Evolutionary conservation across 192 early-diverging fungal genomes (phyloP), one percentile per base, ranked within the genome.

Genomic region (Coemansia sp.): DNA sequence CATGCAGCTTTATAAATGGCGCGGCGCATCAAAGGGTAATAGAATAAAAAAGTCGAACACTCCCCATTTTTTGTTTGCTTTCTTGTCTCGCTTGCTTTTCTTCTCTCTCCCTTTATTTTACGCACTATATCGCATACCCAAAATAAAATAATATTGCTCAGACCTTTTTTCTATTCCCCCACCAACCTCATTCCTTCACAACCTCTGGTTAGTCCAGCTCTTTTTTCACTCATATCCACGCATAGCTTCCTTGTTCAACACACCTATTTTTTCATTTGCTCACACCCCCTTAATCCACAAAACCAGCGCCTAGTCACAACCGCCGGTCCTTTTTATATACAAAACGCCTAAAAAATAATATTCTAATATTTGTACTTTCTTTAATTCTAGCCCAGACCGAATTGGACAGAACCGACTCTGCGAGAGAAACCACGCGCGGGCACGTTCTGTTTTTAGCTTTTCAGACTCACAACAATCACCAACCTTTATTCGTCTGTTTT

Each of bases 41-140:
- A 34, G 30, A 22, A 52, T 9, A 52, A 52, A 37, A 37, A 52
- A 37, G 9, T 18, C 10, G 9, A n/a, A 48, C 25, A 1, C 50
- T 9, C 50, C 55, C 40, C 24, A 46, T 22, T 58, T 58, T 58
- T 58, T 46, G 7, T 58, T 39, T 56, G n/a, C 23, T 56, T 56
- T 56, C 18, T 30, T 58, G 23, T 46, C 17, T n/a, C 25, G 23
- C 5, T 45, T 48, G 10, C 38, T 34, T 57, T 24, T 46, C 33
- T 24, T 37, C 27, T 37, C 38, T 56, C 18, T 14, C 25, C 13
- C 44, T 58, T 34, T 13, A 12, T 46, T 46, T 47, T n/a, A 43
- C 15, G 13, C n/a, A 14, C 25, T 21, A 25, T 37, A 37, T 54
- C 25, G 4, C 27, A 30, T 30, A 30, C 27, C 27, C 27, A 30